Evolutionary conservation across 805 yeast species (phyloP), one percentile per base, ranked within the genome.

Genomic region (Saturnispora halmiae): DNA sequence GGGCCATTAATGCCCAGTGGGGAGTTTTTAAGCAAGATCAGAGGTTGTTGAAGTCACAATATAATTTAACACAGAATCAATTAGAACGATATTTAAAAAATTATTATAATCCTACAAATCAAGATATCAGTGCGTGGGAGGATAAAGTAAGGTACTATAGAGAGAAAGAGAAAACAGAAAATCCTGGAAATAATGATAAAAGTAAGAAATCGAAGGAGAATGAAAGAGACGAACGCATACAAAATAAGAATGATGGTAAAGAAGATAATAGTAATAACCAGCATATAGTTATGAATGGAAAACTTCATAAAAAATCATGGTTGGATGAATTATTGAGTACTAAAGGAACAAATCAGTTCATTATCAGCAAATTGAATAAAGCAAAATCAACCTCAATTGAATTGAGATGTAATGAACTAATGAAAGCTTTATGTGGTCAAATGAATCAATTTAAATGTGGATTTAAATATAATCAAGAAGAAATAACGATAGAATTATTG

Each of bases 81-180:
- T 14, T 39, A 14, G 37, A 32, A n/a, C 22, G 42, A 39, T 39
- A 32, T 34, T 27, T 39, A 14, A 39, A 29, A 19, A 22, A 39
- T 19, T 39, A 39, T 21, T 14, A 22, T 6, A 25, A 32, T 8
- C 42, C 42, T 16, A 33, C 42, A 16, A 15, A 21, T 6, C 21
- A n/a, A 14, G 30, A 30, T 14, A 27, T 20, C 16, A 20, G 14
- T 6, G 27, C 15, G 15, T 39, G 42, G 42, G 29, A 31, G 20
- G 22, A 38, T 7, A 15, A 38, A 18, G 29, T 38, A 7, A 19
- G 10, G 7, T 31, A 31, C 14, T 38, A 31, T 25, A 29, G 28
- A 4, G n/a, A 10, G n/a, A n/a, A n/a, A n/a, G n/a, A n/a, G n/a
- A n/a, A n/a, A n/a, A n/a, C n/a, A n/a, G n/a, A n/a, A n/a, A n/a